Evolutionary conservation across 441 rosid genomes (phyloP).

Genomic region (Adansonia grandidieri): DNA sequence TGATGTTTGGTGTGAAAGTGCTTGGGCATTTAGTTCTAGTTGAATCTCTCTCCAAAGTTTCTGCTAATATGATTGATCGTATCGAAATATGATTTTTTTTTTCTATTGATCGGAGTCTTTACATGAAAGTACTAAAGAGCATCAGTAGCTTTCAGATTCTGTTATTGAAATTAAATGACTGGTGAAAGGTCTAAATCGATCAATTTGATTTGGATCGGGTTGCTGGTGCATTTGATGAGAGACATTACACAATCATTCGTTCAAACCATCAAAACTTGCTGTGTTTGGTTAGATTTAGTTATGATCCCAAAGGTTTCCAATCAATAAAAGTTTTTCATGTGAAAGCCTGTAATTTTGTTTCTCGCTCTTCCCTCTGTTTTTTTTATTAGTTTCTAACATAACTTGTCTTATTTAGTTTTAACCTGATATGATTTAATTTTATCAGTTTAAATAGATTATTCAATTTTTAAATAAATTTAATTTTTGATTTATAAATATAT

Average conservation of each 20-base stretch:
- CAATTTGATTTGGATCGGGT: background rate
- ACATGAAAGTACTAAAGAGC: background rate
- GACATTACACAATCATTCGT: background rate
- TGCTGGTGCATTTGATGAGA: background rate
- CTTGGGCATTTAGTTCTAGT: background rate
- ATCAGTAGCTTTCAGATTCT: background rate
- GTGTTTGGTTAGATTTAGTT: background rate
- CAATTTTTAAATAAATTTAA: no score
- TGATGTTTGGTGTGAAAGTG: background rate
- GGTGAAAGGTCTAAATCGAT: slow-evolving; percentile 17
- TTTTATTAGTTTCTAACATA: no score
- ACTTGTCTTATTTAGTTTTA: no score
- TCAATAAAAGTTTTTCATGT: no score
- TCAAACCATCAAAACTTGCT: background rate
- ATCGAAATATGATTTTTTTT: background rate
- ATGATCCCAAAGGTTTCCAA: background rate
- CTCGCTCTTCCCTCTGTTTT: no score
- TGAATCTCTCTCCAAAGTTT: background rate
- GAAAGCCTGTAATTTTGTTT: no score
- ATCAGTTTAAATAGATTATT: no score
- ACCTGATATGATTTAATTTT: no score
- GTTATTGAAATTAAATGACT: background rate
- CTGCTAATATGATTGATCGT: background rate
- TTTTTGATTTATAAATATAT: no score
- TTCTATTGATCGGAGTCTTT: background rate